phyloP scores from a whole-genome alignment of 805 yeast genomes.

The Kuraishia cidri region DNA sequence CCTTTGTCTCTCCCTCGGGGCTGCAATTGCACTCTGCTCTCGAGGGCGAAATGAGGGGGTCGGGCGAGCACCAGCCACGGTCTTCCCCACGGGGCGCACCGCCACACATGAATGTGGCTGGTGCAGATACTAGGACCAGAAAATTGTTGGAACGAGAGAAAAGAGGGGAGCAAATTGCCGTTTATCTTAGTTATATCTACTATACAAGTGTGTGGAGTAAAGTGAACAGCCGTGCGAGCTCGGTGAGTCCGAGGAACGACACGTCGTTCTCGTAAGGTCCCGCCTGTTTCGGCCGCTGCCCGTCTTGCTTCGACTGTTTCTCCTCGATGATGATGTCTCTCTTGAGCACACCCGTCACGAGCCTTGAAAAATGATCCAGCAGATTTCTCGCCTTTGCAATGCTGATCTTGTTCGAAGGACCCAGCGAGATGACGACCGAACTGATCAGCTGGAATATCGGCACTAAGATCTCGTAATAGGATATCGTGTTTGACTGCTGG shows the following conservation, averaged over 20 bases:
- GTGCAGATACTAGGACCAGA: too few relatives aligned
- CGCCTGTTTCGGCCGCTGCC: slow-evolving; percentile 1
- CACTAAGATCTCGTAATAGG: slow-evolving; percentile 58
- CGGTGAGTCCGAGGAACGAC: slow-evolving; percentile 8
- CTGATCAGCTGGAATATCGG: slow-evolving; percentile 69
- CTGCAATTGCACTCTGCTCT: too few relatives aligned
- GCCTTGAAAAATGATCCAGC: slow-evolving; percentile 38
- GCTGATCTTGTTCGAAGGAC: slow-evolving; percentile 61
- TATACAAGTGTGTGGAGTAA: slow-evolving; percentile 16
- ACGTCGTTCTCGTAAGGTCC: neutral
- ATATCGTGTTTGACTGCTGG: slow-evolving; percentile 20
- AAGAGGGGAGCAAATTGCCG: too few relatives aligned
- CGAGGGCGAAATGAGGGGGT: too few relatives aligned
- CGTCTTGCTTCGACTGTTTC: slow-evolving; percentile 1
- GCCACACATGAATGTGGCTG: too few relatives aligned
- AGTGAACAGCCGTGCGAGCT: slow-evolving; percentile 17
- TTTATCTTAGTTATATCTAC: too few relatives aligned
- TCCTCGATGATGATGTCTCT: slow-evolving; percentile 16
- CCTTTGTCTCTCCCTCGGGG: too few relatives aligned
- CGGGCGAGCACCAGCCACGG: too few relatives aligned
- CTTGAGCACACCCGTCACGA: slow-evolving; percentile 42
- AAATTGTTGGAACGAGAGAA: too few relatives aligned
- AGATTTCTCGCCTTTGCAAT: slow-evolving; percentile 42
- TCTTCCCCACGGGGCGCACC: too few relatives aligned
- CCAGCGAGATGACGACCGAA: slow-evolving; percentile 64